Evolutionary conservation across 768 basidiomycete species (phyloP), one percentile per base, ranked within the genome.

Genomic region (Russula brevipes): DNA sequence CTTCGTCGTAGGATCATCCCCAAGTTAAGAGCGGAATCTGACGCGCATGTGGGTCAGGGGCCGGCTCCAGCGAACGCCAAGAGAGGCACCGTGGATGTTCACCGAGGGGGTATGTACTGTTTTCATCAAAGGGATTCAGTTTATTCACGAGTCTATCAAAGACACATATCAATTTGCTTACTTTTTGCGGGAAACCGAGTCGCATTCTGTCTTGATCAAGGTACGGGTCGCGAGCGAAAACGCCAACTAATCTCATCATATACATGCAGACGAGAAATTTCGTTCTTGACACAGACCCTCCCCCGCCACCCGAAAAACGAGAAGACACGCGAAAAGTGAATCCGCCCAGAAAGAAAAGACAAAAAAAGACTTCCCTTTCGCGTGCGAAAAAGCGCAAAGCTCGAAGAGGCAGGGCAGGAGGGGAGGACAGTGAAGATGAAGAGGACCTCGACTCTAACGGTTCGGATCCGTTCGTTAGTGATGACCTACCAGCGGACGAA

Each of bases 101-200:
- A 92, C 72, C 79, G 91, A 73, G 93, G 93, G 75, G 89, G 94
- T 91, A 66, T 49, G 80, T 66, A 19, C 36, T 36, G 9, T 19
- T 44, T 19, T 39, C 11, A 30, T 64, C 57, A 68, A 9, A 53
- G 47, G 19, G 47, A 12, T 46, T 53, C 5, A 49, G 35, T 54
- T 56, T 60, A 55, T 56, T 54, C 59, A 54, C 51, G 17, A 44
- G 6, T 38, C 24, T 33, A 35, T 16, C 53, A 19, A 71, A 95
- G 94, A 89, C 63, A 82, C 81, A 0, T 96, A 95, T 70, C 94
- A 96, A 67, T 94, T 92, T 72, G 92, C 89, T 53, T 96, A 92
- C 72, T 96, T 94, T 75, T 78, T 95, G 67, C 83, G 91, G 30
- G 86, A 86, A 73, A 86, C 84, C 2, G 91, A 93, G 56, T 82